Conservation (phyloP, 2,329 filamentous ascomycete genomes). For the Diaporthe destruens region DNA sequence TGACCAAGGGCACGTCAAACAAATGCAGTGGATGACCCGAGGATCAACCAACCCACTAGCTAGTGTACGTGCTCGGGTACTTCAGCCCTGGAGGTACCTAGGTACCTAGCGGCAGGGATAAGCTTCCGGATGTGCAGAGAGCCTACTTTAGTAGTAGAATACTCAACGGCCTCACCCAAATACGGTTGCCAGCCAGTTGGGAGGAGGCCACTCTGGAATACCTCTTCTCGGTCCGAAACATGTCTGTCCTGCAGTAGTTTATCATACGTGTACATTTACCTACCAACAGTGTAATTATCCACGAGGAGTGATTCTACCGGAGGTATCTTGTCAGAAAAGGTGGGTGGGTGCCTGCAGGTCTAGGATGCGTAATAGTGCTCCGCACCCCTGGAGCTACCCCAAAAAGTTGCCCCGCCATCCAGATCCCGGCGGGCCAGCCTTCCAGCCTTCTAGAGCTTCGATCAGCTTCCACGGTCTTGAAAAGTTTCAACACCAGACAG, state of each 20-base stretch:
- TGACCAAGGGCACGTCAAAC: slow-evolving; percentile 6
- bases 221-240: too few species aligned
- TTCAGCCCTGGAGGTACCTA: not conserved
- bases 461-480: slow-evolving; percentile 41
- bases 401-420: slow-evolving; percentile 44
- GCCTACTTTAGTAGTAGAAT: too few species aligned
- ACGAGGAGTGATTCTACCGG: too few species aligned
- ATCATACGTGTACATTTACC: too few species aligned
- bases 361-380: slow-evolving; percentile 1
- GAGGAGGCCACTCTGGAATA: too few species aligned
- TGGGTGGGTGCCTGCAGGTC: slow-evolving; percentile 12
- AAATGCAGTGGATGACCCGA: not conserved
- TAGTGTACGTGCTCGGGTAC: not conserved
- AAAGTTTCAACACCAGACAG: slow-evolving; percentile 11
- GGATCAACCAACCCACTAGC: not conserved
- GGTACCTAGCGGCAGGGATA: slow-evolving; percentile 4
- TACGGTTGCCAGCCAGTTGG: not conserved
- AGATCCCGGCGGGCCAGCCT: slow-evolving; percentile 33
- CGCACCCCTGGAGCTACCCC: slow-evolving; percentile 9
- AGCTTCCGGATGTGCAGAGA: not conserved
- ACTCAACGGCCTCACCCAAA: too few species aligned
- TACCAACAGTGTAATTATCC: too few species aligned
- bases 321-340: not conserved
- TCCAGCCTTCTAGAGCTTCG: slow-evolving; percentile 43
- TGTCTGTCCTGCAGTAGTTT: too few species aligned